These are phyloP conservation scores for Candida albicans DNA, from an alignment of 1,139 yeast genomes.

Conservation along the genomic window DNA sequence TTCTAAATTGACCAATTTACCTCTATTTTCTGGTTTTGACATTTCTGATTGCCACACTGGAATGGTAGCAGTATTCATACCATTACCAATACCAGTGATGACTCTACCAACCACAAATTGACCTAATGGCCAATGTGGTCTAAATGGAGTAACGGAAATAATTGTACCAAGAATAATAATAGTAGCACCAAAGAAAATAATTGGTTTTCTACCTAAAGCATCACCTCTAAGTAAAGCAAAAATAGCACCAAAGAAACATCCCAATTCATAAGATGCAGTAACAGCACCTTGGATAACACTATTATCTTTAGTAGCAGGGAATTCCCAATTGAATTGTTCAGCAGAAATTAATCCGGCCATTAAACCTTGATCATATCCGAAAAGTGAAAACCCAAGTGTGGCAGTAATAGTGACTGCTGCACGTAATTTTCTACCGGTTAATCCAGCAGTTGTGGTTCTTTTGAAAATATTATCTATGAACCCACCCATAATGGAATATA, in stretches of 20 bases:
- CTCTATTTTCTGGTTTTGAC: constrained; percentile 71
- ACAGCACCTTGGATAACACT: constrained; percentile 64
- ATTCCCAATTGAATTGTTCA: constrained; percentile 53
- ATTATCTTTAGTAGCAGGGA: constrained; percentile 49
- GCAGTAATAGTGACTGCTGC: too few species aligned
- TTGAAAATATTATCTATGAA: not conserved
- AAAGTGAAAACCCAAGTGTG: too few species aligned
- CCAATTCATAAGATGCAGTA: constrained; percentile 71
- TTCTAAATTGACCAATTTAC: constrained; percentile 66
- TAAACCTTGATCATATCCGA: constrained; percentile 52
- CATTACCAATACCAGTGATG: constrained; percentile 78
- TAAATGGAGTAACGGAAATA: constrained; percentile 60
- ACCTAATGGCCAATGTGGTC: constrained; percentile 50
- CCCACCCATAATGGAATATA: too few species aligned
- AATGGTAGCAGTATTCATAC: constrained; percentile 74
- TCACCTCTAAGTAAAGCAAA: constrained; percentile 67
- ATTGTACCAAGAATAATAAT: constrained; percentile 65
- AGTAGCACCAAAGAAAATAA: constrained; percentile 57
- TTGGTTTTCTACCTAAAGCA: constrained; percentile 62
- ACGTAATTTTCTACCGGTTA: too few species aligned
- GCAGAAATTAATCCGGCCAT: constrained; percentile 74
- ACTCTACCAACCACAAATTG: constrained; percentile 76
- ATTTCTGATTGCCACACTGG: constrained; percentile 84
- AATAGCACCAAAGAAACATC: constrained; percentile 74
- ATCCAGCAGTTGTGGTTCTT: too few species aligned